A percentile compares a stretch with the other conserved stretches of the same genome.
These are phyloP conservation scores for Anthracocystis setariae DNA, from an alignment of 1,284 basidiomycete genomes.

Conservation along the genomic window DNA sequence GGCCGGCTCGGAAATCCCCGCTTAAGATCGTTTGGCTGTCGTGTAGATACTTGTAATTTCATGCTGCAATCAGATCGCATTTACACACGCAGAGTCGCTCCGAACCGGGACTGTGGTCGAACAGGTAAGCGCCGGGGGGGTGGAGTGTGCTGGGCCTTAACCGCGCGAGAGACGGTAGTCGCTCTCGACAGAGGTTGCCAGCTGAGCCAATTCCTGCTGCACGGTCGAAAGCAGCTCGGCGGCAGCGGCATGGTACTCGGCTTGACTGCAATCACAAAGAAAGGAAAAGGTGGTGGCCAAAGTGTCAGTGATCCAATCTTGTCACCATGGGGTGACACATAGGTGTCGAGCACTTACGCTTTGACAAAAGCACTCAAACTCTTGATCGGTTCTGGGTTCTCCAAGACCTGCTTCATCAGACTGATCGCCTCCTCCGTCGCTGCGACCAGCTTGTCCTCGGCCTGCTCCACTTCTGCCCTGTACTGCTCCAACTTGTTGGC, in stretches of 20 bases:
- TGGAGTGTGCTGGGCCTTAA: slow-evolving; percentile 10
- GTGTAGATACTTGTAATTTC: not conserved
- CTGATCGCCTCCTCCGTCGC: slow-evolving; percentile 98
- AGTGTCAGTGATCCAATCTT: slow-evolving; percentile 2
- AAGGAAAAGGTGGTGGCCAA: not conserved
- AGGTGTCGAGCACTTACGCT: slow-evolving; percentile 74
- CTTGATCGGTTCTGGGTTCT: slow-evolving; percentile 96
- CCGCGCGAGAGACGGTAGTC: slow-evolving; percentile 76
- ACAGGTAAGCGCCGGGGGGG: too few relatives aligned
- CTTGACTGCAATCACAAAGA: slow-evolving; percentile 69
- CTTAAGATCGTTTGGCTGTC: not conserved
- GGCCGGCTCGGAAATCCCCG: slow-evolving; percentile 39
- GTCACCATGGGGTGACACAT: too few relatives aligned
- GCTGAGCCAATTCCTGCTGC: slow-evolving; percentile 89
- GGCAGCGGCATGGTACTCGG: slow-evolving; percentile 83
- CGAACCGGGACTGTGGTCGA: too few relatives aligned
- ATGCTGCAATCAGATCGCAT: not conserved
- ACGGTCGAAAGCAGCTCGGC: slow-evolving; percentile 75
- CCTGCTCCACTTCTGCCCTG: slow-evolving; percentile 63
- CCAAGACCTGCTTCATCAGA: slow-evolving; percentile 95
- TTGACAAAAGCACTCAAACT: slow-evolving; percentile 91
- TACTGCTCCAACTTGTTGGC: slow-evolving; percentile 55
- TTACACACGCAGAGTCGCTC: not conserved
- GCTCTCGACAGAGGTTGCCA: slow-evolving; percentile 86
- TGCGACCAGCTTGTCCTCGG: slow-evolving; percentile 77